Evolutionary conservation across 257 asterid species (phyloP).

Genomic region (Phtheirospermum japonicum): DNA sequence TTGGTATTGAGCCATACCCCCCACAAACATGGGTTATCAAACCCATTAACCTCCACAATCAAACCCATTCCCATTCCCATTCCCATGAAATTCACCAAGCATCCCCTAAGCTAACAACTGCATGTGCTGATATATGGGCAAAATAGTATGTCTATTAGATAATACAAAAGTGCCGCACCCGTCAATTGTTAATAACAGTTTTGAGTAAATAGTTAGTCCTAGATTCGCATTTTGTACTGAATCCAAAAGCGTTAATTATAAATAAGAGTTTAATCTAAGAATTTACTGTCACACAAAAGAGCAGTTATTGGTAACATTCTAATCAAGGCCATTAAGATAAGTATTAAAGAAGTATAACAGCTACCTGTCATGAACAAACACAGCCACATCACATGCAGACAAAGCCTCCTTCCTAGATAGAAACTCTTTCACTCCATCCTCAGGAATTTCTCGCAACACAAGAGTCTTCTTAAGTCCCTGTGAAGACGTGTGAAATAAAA

Average conservation of each 20-base stretch:
- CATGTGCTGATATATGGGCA: constrained; percentile 8
- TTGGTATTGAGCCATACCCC: too few species aligned
- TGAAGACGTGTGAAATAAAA: constrained; percentile 21
- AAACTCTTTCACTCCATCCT: constrained; percentile 64
- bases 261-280: constrained; percentile 2
- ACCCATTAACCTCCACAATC: too few species aligned
- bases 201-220: background rate
- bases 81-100: too few species aligned
- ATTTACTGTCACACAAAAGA: constrained; percentile 8
- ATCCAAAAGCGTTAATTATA: background rate
- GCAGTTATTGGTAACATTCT: constrained; percentile 2
- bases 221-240: background rate
- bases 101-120: too few species aligned
- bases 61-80: too few species aligned
- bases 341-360: constrained; percentile 18
- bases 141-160: background rate
- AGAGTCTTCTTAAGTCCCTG: constrained; percentile 83
- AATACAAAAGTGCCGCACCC: background rate
- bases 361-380: constrained; percentile 96
- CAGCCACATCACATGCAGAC: constrained; percentile 85
- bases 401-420: constrained; percentile 72
- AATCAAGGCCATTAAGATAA: constrained; percentile 17
- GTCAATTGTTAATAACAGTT: too few species aligned
- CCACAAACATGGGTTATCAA: too few species aligned
- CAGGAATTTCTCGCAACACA: constrained; percentile 81